A percentile compares a stretch with the other conserved stretches of the same genome.
Evolutionary conservation across 352 stramenopile genomes (phyloP).

Genomic region (Globisporangium alternatum): DNA sequence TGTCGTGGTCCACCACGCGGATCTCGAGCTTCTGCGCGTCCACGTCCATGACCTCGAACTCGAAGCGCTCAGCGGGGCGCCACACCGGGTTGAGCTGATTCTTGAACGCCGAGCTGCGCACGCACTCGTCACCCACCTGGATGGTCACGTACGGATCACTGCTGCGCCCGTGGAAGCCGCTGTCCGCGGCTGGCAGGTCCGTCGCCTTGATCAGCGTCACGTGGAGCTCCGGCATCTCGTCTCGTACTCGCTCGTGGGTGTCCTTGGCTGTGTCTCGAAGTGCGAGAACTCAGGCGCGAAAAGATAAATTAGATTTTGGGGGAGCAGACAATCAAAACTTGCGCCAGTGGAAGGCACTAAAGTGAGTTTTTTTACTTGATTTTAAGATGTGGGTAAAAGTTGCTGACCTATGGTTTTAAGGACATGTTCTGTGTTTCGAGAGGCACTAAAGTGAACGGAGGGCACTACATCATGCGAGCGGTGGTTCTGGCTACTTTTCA

Average conservation of each 20-base stretch:
- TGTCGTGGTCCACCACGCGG: conserved; percentile 66
- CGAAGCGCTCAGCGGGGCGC: conserved; percentile 69
- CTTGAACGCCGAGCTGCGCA: conserved; percentile 50
- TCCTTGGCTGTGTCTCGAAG: neutral
- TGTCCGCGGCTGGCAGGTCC: conserved; percentile 68
- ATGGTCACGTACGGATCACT: conserved; percentile 78
- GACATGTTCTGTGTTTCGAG: no score
- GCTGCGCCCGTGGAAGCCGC: conserved; percentile 38
- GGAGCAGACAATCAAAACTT: neutral
- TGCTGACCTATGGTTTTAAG: neutral
- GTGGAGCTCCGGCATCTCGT: conserved; percentile 55
- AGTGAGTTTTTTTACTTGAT: neutral
- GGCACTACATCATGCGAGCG: no score
- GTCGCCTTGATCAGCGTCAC: conserved; percentile 65
- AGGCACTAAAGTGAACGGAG: no score
- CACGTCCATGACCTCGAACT: conserved; percentile 54
- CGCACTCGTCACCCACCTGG: conserved; percentile 42
- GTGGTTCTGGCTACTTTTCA: no score
- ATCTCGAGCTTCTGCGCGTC: conserved; percentile 46
- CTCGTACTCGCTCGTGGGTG: no score
- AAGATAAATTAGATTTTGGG: conserved; percentile 13
- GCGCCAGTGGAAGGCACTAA: conserved; percentile 1
- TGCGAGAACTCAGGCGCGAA: conserved; percentile 17
- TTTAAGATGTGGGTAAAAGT: neutral
- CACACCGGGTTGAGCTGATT: conserved; percentile 60